A percentile compares a stretch with the other conserved stretches of the same genome.
Evolutionary conservation across 495 filamentous ascomycete genomes (phyloP).

Genomic region (Xylaria castorea): DNA sequence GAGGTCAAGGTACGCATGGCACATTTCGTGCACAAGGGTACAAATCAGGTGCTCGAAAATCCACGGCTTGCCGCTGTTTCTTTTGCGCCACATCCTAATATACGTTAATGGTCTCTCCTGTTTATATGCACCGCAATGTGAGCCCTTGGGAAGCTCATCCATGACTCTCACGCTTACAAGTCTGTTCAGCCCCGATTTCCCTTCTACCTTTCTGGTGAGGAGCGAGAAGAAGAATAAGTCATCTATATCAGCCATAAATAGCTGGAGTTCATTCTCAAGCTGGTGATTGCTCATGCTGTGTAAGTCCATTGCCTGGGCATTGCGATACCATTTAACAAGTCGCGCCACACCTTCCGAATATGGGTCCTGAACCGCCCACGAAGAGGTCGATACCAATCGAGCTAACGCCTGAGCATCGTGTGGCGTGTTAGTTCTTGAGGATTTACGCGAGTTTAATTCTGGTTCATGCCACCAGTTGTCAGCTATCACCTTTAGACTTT

Average conservation of each 20-base stretch:
- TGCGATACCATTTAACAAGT: background rate
- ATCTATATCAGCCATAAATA: background rate
- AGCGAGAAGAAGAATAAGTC: conserved; percentile 4
- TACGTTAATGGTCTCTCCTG: background rate
- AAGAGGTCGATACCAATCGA: background rate
- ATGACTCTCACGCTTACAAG: background rate
- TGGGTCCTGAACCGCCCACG: conserved; percentile 5
- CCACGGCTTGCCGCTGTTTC: background rate
- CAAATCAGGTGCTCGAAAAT: background rate
- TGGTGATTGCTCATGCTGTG: background rate
- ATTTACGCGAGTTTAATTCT: background rate
- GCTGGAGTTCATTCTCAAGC: background rate
- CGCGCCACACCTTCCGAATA: background rate
- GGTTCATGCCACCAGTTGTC: conserved; percentile 4
- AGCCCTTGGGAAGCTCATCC: background rate
- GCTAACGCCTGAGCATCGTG: background rate
- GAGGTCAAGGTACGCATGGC: background rate
- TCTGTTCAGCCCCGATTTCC: background rate
- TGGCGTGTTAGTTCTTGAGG: background rate
- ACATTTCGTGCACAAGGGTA: conserved; percentile 4
- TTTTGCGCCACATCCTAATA: background rate
- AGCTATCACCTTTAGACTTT: background rate
- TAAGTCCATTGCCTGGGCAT: background rate
- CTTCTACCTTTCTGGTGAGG: background rate
- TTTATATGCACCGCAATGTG: background rate